phyloP scores from a whole-genome alignment of 805 yeast genomes.

The Myxozyma monticola region DNA sequence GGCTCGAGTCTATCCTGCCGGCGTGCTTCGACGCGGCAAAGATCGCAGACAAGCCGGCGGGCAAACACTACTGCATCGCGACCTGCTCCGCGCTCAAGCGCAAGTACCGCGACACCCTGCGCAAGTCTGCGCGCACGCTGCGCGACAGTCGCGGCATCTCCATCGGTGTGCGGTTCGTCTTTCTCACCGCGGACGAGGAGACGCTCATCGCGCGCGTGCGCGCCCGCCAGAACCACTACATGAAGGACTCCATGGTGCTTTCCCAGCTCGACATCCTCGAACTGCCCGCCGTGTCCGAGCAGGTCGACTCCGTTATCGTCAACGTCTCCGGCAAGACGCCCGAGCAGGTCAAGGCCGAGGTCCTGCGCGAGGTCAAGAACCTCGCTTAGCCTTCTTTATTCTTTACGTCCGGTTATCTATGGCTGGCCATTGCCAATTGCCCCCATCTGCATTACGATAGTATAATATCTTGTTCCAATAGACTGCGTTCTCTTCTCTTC shows the following conservation, averaged over 20 bases:
- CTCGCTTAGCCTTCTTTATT: neutral
- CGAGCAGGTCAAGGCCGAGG: slow-evolving; percentile 16
- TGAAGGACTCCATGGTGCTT: slow-evolving; percentile 53
- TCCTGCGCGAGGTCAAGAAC: slow-evolving; percentile 5
- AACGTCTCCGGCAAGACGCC: slow-evolving; percentile 25
- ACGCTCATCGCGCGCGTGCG: slow-evolving; percentile 62
- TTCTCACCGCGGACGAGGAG: slow-evolving; percentile 64
- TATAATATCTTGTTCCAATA: too few species aligned
- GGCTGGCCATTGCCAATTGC: too few species aligned
- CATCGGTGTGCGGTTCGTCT: slow-evolving; percentile 57
- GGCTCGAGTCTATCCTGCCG: slow-evolving; percentile 59
- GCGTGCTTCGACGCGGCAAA: slow-evolving; percentile 42
- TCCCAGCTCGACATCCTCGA: slow-evolving; percentile 30
- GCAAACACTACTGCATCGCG: slow-evolving; percentile 48
- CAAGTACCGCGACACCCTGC: slow-evolving; percentile 65
- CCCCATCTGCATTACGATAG: too few species aligned
- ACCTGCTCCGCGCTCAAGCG: slow-evolving; percentile 85
- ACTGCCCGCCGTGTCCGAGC: slow-evolving; percentile 29
- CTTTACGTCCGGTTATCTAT: neutral
- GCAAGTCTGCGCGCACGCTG: slow-evolving; percentile 36
- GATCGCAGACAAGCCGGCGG: slow-evolving; percentile 27
- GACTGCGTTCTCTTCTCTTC: too few species aligned
- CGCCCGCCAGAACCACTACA: slow-evolving; percentile 72
- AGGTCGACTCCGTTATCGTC: slow-evolving; percentile 24
- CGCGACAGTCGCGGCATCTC: slow-evolving; percentile 26